Conservation (phyloP, 1,284 basidiomycete genomes). For the Trametes pubescens region DNA sequence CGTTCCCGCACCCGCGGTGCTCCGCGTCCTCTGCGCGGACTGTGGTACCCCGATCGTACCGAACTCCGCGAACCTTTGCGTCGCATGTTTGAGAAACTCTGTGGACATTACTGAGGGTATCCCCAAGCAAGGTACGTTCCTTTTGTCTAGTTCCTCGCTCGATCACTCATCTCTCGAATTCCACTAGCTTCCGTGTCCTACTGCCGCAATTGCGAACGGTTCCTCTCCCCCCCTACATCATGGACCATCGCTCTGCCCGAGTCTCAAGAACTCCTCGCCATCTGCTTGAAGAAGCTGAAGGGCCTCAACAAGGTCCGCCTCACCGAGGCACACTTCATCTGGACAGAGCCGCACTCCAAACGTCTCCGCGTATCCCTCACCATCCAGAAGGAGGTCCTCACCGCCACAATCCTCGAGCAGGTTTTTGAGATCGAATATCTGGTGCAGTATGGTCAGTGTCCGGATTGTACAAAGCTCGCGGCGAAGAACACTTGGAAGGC, state of each 20-base stretch:
- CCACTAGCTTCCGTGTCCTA: constrained; percentile 85
- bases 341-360: constrained; percentile 99
- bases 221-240: constrained; percentile 88
- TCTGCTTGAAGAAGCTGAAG: constrained; percentile 94
- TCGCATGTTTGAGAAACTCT: constrained; percentile 89
- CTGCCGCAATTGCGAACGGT: constrained; percentile 96
- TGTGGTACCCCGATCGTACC: constrained; percentile 92
- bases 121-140: constrained; percentile 85
- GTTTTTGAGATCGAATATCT: constrained; percentile 97
- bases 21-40: constrained; percentile 83
- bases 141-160: not conserved
- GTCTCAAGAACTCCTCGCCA: constrained; percentile 90
- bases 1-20: constrained; percentile 71
- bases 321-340: constrained; percentile 98
- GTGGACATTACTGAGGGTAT: constrained; percentile 99
- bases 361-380: constrained; percentile 93
- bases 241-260: constrained; percentile 93
- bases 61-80: constrained; percentile 96
- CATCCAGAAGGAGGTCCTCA: constrained; percentile 98
- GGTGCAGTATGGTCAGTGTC: constrained; percentile 96
- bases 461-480: constrained; percentile 91
- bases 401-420: constrained; percentile 96
- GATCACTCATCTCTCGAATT: constrained; percentile 1
- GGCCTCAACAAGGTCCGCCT: constrained; percentile 94
- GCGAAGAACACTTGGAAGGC: constrained; percentile 99